These are phyloP conservation scores for Populus trichocarpa DNA, from an alignment of 441 rosid species.

Conservation along the genomic window DNA sequence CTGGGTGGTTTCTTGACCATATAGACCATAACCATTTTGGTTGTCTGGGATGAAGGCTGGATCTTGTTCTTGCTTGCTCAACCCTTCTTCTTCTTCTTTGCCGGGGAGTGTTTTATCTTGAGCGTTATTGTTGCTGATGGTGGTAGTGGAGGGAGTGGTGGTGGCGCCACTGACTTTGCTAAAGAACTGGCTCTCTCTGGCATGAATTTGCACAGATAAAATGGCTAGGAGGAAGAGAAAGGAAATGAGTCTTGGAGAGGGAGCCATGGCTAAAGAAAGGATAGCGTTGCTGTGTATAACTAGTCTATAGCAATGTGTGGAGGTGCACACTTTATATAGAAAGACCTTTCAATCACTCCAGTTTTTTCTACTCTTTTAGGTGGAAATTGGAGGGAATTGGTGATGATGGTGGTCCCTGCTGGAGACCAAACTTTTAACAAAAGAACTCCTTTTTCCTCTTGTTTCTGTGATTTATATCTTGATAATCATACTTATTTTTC, in stretches of 20 bases:
- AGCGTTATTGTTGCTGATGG: conserved; percentile 20
- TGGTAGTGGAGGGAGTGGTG: conserved; percentile 13
- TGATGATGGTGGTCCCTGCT: conserved; percentile 28
- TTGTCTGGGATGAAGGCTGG: conserved; percentile 46
- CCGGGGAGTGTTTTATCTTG: conserved; percentile 14
- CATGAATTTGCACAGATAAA: conserved; percentile 40
- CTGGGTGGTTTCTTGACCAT: conserved; percentile 36
- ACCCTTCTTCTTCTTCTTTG: conserved; percentile 11
- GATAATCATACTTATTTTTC: neutral
- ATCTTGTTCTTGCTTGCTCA: conserved; percentile 32
- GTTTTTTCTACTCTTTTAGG: conserved; percentile 23
- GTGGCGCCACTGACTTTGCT: conserved; percentile 44
- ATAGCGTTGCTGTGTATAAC: neutral
- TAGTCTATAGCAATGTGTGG: conserved; percentile 6
- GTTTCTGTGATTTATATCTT: neutral
- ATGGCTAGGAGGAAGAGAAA: conserved; percentile 30
- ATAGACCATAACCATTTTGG: conserved; percentile 51
- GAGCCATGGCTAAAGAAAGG: conserved; percentile 35
- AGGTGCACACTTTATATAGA: conserved; percentile 23
- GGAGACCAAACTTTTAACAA: conserved; percentile 8
- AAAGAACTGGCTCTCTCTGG: conserved; percentile 74
- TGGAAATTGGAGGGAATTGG: conserved; percentile 29
- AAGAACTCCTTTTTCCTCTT: neutral
- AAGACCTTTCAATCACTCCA: neutral
- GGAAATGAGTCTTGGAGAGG: conserved; percentile 32